phyloP scores from a whole-genome alignment of 1,284 basidiomycete species.

The Malassezia sp. region DNA sequence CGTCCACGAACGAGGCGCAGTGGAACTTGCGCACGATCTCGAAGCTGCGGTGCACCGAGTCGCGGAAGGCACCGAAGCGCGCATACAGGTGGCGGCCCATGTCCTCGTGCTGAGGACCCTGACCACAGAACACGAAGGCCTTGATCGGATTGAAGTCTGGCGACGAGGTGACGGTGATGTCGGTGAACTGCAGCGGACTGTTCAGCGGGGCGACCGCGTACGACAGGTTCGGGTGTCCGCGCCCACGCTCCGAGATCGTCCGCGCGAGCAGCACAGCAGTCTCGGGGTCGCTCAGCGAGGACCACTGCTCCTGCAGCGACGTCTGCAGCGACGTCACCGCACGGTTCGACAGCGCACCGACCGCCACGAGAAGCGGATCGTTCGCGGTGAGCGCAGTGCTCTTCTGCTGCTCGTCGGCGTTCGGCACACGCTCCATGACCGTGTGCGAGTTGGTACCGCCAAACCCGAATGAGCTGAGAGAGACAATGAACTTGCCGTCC shows the following conservation, averaged over 20 bases:
- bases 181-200: conserved; percentile 10
- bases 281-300: conserved; percentile 1
- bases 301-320: conserved; percentile 8
- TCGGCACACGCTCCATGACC: conserved; percentile 19
- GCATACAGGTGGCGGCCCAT: conserved; percentile 20
- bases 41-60: conserved; percentile 14
- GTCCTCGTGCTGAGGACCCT: conserved; percentile 21
- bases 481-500: conserved; percentile 17
- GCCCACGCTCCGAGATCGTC: conserved; percentile 16
- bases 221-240: conserved; percentile 14
- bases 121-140: conserved; percentile 20
- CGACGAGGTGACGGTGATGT: conserved; percentile 11
- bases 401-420: neutral
- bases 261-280: conserved; percentile 12
- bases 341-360: conserved; percentile 17
- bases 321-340: conserved; percentile 10
- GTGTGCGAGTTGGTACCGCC: conserved; percentile 22
- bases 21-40: conserved; percentile 3
- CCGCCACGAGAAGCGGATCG: conserved; percentile 14
- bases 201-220: conserved; percentile 10
- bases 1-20: conserved; percentile 10
- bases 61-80: conserved; percentile 17
- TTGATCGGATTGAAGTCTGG: conserved; percentile 18
- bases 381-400: neutral
- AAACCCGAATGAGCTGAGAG: conserved; percentile 18